These are phyloP conservation scores for Penicillium lividum DNA, from an alignment of 495 filamentous ascomycete genomes.

Conservation along the genomic window DNA sequence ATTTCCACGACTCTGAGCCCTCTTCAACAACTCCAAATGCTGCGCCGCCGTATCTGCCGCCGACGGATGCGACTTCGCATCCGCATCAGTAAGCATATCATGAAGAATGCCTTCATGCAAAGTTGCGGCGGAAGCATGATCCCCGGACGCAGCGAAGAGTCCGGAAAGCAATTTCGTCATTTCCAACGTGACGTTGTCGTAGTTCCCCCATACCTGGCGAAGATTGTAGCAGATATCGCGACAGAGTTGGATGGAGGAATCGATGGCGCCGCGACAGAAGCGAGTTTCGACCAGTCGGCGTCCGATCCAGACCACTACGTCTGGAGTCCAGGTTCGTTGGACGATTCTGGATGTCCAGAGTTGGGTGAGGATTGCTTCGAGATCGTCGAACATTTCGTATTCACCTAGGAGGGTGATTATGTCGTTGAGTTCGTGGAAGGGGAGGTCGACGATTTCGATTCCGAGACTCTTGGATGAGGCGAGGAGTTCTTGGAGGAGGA, in stretches of 20 bases:
- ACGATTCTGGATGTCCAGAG: constrained; percentile 64
- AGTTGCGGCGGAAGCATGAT: constrained; percentile 51
- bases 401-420: constrained; percentile 58
- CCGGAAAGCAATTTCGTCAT: constrained; percentile 58
- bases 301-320: constrained; percentile 56
- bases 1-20: constrained; percentile 36
- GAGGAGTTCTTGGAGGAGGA: constrained; percentile 54
- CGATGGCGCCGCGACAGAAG: constrained; percentile 45
- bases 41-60: constrained; percentile 41
- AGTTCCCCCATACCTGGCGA: constrained; percentile 56
- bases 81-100: constrained; percentile 46
- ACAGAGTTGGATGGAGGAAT: constrained; percentile 54
- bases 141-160: constrained; percentile 51
- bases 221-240: constrained; percentile 66
- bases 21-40: constrained; percentile 55
- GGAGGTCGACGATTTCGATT: constrained; percentile 54
- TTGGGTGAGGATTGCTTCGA: constrained; percentile 57
- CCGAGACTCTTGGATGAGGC: constrained; percentile 48
- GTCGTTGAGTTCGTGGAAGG: constrained; percentile 53
- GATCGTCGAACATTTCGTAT: constrained; percentile 58
- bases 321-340: constrained; percentile 57
- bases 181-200: constrained; percentile 54
- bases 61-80: constrained; percentile 34
- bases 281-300: constrained; percentile 59
- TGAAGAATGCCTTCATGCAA: constrained; percentile 58